A percentile compares a stretch with the other conserved stretches of the same genome.
Conservation (phyloP, 202 grass and related monocot genomes). For the Saccharum hybrid region DNA sequence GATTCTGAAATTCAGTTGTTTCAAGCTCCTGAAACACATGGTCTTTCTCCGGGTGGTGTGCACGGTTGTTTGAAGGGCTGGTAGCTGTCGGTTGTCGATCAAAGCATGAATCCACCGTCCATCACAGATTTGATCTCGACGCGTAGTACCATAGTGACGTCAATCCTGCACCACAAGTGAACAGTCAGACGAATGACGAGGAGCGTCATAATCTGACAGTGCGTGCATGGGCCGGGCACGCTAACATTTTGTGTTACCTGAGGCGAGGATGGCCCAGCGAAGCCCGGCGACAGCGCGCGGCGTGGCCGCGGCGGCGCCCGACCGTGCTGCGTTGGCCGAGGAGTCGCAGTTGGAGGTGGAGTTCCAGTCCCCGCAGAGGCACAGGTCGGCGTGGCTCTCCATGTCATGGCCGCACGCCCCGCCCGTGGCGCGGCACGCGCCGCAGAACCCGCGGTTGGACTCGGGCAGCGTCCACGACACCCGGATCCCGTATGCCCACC, state of each 20-base stretch:
- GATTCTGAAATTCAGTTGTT: not conserved
- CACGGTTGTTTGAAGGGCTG: not conserved
- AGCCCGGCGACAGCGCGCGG: not conserved
- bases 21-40: not conserved
- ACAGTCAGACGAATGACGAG: not conserved
- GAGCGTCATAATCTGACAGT: not conserved
- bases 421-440: conserved; percentile 82
- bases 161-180: not conserved
- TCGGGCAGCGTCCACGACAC: conserved; percentile 62
- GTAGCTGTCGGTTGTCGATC: not conserved
- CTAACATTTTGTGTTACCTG: conserved; percentile 19
- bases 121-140: not conserved
- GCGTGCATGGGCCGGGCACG: not conserved
- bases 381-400: conserved; percentile 66
- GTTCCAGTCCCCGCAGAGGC: conserved; percentile 83
- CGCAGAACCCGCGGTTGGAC: conserved; percentile 82
- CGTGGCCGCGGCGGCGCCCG: not conserved
- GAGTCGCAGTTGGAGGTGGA: conserved; percentile 95
- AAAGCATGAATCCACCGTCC: not conserved
- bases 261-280: conserved; percentile 32
- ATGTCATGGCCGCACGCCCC: conserved; percentile 78
- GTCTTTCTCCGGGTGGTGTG: not conserved
- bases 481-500: conserved; percentile 83
- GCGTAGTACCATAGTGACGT: not conserved
- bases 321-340: conserved; percentile 27